Conservation (phyloP, 2,329 filamentous ascomycete species). For the Coniosporium tulheliwenetii region DNA sequence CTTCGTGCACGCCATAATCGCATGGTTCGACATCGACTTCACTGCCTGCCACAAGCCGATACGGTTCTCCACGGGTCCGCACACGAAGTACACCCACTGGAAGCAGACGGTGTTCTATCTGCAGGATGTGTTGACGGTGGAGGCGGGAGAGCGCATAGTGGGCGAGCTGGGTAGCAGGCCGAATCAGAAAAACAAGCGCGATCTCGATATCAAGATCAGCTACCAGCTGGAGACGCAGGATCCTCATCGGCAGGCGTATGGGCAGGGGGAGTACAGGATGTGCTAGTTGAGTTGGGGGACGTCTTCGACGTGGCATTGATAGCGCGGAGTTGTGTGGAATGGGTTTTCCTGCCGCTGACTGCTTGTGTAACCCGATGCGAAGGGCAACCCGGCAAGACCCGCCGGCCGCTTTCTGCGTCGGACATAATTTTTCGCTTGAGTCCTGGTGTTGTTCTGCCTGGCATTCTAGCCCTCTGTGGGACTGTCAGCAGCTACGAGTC, state of each 20-base stretch:
- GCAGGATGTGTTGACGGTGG: slow-evolving; percentile 79
- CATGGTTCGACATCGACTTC: slow-evolving; percentile 99
- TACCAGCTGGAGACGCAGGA: slow-evolving; percentile 73
- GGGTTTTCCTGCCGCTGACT: too few species aligned
- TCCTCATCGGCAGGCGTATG: slow-evolving; percentile 49
- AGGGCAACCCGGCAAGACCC: too few species aligned
- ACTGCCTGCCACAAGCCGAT: slow-evolving; percentile 96
- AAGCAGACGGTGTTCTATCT: slow-evolving; percentile 99
- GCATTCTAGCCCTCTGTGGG: too few species aligned
- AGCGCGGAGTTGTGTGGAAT: too few species aligned
- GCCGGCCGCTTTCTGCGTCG: too few species aligned
- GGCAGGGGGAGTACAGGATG: slow-evolving; percentile 66
- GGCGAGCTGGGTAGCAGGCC: slow-evolving; percentile 69
- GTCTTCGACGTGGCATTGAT: too few species aligned
- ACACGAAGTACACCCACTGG: slow-evolving; percentile 99
- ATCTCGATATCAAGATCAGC: slow-evolving; percentile 77
- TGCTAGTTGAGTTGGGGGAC: slow-evolving; percentile 8
- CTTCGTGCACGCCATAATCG: slow-evolving; percentile 89
- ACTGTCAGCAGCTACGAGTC: too few species aligned
- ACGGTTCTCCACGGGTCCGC: slow-evolving; percentile 88
- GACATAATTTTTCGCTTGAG: too few species aligned
- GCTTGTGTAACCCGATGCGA: too few species aligned
- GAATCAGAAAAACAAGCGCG: slow-evolving; percentile 85
- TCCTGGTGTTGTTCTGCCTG: too few species aligned
- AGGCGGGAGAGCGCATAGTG: slow-evolving; percentile 65